A percentile compares a stretch with the other conserved stretches of the same genome.
Conservation (phyloP, 1,139 yeast species). For the Spathaspora sp. region DNA sequence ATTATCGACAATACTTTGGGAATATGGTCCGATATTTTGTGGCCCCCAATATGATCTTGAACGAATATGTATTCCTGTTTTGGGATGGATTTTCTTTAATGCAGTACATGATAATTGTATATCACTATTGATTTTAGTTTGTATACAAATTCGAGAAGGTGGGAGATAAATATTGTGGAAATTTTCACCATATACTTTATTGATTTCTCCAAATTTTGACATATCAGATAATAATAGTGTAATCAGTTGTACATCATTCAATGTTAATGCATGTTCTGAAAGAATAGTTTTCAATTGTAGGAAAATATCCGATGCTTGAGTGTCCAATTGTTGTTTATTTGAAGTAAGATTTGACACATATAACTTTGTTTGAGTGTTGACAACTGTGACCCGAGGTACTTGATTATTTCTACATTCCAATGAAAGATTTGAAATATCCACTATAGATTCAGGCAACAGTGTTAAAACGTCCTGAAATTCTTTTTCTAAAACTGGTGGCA, state of each 20-base stretch:
- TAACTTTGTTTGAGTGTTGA: conserved; percentile 27
- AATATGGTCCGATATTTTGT: conserved; percentile 95
- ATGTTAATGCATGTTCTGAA: conserved; percentile 21
- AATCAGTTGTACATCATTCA: conserved; percentile 53
- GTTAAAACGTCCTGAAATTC: conserved; percentile 43
- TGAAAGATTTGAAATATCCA: conserved; percentile 5
- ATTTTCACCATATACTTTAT: conserved; percentile 52
- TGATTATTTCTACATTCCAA: conserved; percentile 7
- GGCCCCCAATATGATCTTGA: conserved; percentile 98
- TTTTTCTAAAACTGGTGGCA: conserved; percentile 51
- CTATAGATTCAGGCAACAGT: background rate
- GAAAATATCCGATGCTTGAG: conserved; percentile 52
- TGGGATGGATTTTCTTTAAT: conserved; percentile 27
- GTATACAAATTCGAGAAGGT: conserved; percentile 86
- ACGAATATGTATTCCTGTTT: conserved; percentile 81
- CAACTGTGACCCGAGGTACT: conserved; percentile 5
- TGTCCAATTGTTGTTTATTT: conserved; percentile 25
- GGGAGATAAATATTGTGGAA: conserved; percentile 65
- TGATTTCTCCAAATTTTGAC: conserved; percentile 60
- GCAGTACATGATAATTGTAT: conserved; percentile 63
- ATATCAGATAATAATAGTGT: conserved; percentile 64
- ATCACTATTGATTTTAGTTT: conserved; percentile 47
- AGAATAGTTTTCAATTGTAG: conserved; percentile 36
- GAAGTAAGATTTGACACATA: conserved; percentile 52
- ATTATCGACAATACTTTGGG: conserved; percentile 67